Evolutionary conservation across 2,329 filamentous ascomycete genomes (phyloP), one percentile per base, ranked within the genome.

Genomic region (Mariannaea sp.): DNA sequence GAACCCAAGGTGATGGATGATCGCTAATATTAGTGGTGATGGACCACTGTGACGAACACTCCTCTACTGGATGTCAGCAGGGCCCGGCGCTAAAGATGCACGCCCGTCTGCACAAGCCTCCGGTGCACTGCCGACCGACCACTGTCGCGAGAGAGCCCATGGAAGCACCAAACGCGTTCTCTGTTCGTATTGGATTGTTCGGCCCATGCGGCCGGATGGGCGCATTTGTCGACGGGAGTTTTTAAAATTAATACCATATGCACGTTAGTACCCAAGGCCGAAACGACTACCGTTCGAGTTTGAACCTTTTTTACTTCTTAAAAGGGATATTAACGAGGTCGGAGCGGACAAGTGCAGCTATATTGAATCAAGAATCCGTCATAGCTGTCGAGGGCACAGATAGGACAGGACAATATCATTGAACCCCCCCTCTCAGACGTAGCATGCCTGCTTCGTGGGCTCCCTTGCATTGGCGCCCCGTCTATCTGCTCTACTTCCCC

Each of bases 391-490:
- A 26, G 9, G 24, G 19, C 14, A 38, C 35, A 30, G 24, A 32
- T 8, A 24, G 22, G 22, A 24, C n/a, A 12, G 30, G 30, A 32
- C 30, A 14, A 13, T 14, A 7, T 14, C 30, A 12, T 36, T 33
- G 13, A 32, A 8, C 38, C 30, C 43, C 22, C 33, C 33, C 44
- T 16, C 19, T 29, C 41, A 39, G 19, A 36, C 29, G n/a, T 24
- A 4, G 20, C 30, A 16, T 19, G n/a, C 12, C 29, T 39, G 29
- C 26, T 17, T 27, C 39, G n/a, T n/a, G n/a, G n/a, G 33, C 54
- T 65, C 62, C 62, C 62, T 64, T 62, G 58, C 58, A 57, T 59
- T 55, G 56, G 57, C 51, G 45, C 56, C n/a, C 59, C 53, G 46
- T 20, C 19, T 22, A 17, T 22, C 29, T 27, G 22, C 42, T 45